Conservation (phyloP, 805 yeast genomes). For the Schizosaccharomyces cryophilus region DNA sequence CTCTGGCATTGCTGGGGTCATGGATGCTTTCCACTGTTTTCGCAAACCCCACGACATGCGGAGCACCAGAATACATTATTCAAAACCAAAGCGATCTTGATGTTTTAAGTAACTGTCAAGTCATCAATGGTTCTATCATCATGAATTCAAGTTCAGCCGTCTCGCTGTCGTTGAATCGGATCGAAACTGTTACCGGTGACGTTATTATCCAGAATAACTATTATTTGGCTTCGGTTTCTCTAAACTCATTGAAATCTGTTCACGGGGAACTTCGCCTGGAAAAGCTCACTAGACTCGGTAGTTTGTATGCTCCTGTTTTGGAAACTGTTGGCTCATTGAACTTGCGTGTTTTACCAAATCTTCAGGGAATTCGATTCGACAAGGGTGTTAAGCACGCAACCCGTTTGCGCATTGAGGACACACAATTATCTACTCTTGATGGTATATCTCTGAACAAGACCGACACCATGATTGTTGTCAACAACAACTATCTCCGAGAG, state of each 20-base stretch:
- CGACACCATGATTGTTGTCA: slow-evolving; percentile 30
- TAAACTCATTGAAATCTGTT: slow-evolving; percentile 54
- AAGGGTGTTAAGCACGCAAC: not conserved
- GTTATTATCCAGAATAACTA: slow-evolving; percentile 44
- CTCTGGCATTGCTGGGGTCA: too few relatives aligned
- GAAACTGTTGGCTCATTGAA: not conserved
- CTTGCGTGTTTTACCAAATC: not conserved
- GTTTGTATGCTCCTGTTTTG: not conserved
- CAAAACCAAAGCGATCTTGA: not conserved
- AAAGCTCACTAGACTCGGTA: not conserved
- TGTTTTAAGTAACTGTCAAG: not conserved
- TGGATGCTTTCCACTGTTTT: not conserved
- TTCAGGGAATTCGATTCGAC: not conserved
- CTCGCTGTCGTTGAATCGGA: slow-evolving; percentile 35
- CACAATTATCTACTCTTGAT: not conserved
- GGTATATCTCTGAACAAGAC: not conserved
- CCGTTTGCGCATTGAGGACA: not conserved
- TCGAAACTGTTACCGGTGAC: slow-evolving; percentile 56
- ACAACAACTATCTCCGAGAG: slow-evolving; percentile 50
- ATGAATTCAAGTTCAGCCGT: not conserved
- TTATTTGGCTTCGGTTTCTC: slow-evolving; percentile 36
- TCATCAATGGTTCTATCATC: not conserved
- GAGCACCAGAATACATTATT: not conserved
- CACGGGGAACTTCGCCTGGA: slow-evolving; percentile 22
- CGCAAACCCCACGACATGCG: not conserved